Base-by-base conservation (phyloP, 1,139 yeast genomes). In the Kazachstania sp. region DNA sequence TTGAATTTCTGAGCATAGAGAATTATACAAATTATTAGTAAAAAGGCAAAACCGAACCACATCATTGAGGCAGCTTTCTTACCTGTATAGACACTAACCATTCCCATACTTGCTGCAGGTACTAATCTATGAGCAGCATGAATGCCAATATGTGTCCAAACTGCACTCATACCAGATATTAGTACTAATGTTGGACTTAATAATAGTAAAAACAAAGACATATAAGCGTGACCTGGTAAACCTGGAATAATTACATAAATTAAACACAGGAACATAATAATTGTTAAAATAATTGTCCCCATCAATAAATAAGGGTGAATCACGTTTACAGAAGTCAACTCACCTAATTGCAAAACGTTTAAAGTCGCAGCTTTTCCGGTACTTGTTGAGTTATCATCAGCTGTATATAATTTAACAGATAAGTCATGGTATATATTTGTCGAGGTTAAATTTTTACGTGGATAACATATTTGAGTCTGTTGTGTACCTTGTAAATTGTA, bases 91-190 rank as follows among this genome's bases (percentile, higher is more conserved):
- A 75, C 78, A 6, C 57, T 46, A 0, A 83, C 59, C 3, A 78
- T 69, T 0, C 71, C 64, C 72, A 79, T 70, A 34, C 86, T 79
- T 3, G 86, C 72, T 1, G 69, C 65, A 1, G 72, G 70, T 1
- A 79, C 72, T 43, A 81, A 59, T 6, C 61, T 57, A 2, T 62
- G 55, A 3, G 77, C 72, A 0, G 83, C 69, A 39, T 67, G 68
- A 0, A 73, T 71, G 0, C 85, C 85, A 43, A 81, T 81, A 53
- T 80, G 81, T 45, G 75, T 75, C 70, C 86, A 74, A 75, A 83
- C 79, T 1, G 86, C 73, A 0, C 87, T 87, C 41, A 81, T 64
- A 0, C 86, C 85, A 85, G 87, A 81, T 3, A 81, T 47, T 11
- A 81, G 54, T 26, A 74, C 67, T 44, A 73, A 61, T 0, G 68